These are phyloP conservation scores for Rhodomyrtus psidioides DNA, from an alignment of 441 rosid species.

Conservation along the genomic window DNA sequence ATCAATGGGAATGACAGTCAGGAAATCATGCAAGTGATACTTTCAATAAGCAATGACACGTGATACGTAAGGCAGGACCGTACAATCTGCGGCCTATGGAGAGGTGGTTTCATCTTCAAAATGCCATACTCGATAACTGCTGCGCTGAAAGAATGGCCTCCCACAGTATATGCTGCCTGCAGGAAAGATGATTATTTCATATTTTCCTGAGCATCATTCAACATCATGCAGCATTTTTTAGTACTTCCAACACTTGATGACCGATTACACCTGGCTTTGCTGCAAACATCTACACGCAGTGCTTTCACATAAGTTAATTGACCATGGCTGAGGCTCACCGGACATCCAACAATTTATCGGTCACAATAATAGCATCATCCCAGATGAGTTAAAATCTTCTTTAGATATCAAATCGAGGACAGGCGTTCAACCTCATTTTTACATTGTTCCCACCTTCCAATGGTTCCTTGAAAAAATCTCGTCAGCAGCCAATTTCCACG, in stretches of 20 bases:
- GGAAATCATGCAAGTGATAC: background rate
- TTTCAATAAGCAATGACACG: background rate
- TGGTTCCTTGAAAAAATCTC: background rate
- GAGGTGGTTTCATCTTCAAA: slow-evolving; percentile 82
- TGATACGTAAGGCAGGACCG: background rate
- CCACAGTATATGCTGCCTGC: slow-evolving; percentile 90
- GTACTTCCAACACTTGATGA: background rate
- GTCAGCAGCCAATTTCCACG: background rate
- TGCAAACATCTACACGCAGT: background rate
- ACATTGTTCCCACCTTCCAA: background rate
- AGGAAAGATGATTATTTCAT: background rate
- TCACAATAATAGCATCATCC: background rate
- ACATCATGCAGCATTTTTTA: background rate
- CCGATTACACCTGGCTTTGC: background rate
- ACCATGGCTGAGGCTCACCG: background rate
- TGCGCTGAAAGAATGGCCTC: slow-evolving; percentile 83
- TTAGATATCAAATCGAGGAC: background rate
- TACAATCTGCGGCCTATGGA: slow-evolving; percentile 83
- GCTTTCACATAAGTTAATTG: background rate
- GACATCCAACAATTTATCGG: background rate
- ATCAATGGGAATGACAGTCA: background rate
- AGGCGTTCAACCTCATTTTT: background rate
- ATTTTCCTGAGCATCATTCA: background rate
- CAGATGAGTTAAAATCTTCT: background rate
- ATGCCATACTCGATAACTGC: slow-evolving; percentile 62